A percentile compares a stretch with the other conserved stretches of the same genome.
phyloP scores from a whole-genome alignment of 331 rosid genomes.

The Malus hybrid region DNA sequence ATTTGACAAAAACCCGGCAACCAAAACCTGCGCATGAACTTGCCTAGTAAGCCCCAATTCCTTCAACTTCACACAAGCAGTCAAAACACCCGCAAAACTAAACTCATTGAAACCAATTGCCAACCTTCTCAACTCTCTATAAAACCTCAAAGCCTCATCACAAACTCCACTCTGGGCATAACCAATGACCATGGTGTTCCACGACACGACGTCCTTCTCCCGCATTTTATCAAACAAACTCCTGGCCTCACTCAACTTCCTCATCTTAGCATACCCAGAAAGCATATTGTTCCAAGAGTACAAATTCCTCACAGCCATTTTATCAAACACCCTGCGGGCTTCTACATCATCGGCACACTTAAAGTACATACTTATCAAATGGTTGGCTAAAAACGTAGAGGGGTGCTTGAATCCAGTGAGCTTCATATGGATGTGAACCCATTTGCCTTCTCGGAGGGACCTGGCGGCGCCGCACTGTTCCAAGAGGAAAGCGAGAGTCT shows the following conservation, averaged over 20 bases:
- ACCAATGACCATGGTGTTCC: slow-evolving; percentile 75
- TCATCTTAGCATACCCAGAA: slow-evolving; percentile 67
- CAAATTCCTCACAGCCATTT: slow-evolving; percentile 61
- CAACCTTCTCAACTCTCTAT: slow-evolving; percentile 42
- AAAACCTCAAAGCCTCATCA: slow-evolving; percentile 52
- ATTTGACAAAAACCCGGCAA: slow-evolving; percentile 55
- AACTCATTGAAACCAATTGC: slow-evolving; percentile 53
- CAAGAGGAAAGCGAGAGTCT: slow-evolving; percentile 45
- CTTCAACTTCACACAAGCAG: slow-evolving; percentile 52
- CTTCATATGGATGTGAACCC: slow-evolving; percentile 63
- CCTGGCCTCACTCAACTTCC: slow-evolving; percentile 49
- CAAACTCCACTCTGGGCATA: slow-evolving; percentile 41
- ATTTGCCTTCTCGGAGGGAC: slow-evolving; percentile 43
- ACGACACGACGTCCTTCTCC: slow-evolving; percentile 58
- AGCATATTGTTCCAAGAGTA: slow-evolving; percentile 79
- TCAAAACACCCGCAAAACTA: slow-evolving; percentile 66
- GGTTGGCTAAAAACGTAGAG: slow-evolving; percentile 43
- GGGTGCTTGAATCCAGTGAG: slow-evolving; percentile 64
- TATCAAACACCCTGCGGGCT: slow-evolving; percentile 73
- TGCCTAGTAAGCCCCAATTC: slow-evolving; percentile 53
- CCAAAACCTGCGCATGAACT: slow-evolving; percentile 72
- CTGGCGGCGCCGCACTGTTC: slow-evolving; percentile 42
- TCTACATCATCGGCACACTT: slow-evolving; percentile 41
- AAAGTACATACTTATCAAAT: slow-evolving; percentile 52
- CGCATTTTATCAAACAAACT: slow-evolving; percentile 50